Evolutionary conservation across 805 yeast species (phyloP).

Genomic region (Kluyveromyces nonfermentans): DNA sequence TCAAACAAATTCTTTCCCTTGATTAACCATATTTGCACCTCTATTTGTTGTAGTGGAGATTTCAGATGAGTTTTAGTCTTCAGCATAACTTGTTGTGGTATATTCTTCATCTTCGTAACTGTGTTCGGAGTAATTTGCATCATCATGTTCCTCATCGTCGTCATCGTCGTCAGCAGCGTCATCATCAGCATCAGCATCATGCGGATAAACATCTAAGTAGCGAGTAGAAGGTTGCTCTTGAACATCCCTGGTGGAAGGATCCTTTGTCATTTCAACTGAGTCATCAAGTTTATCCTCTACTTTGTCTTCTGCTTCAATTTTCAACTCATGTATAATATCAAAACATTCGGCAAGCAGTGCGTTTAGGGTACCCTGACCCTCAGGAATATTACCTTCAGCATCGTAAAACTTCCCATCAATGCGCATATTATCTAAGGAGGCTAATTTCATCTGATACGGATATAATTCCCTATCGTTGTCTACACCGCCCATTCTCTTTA

Average conservation of each 20-base stretch:
- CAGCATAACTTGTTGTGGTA: constrained; percentile 11
- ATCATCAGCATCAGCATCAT: constrained; percentile 10
- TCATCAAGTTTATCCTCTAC: constrained; percentile 24
- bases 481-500: constrained; percentile 88
- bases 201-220: constrained; percentile 14
- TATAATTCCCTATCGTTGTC: constrained; percentile 81
- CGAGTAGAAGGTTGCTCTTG: constrained; percentile 14
- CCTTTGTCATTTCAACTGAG: constrained; percentile 8
- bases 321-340: constrained; percentile 84
- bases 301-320: constrained; percentile 69
- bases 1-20: too few species aligned
- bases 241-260: constrained; percentile 9
- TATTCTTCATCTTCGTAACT: constrained; percentile 17
- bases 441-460: constrained; percentile 92
- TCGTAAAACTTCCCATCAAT: constrained; percentile 81
- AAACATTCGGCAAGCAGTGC: constrained; percentile 90
- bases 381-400: constrained; percentile 84
- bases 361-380: constrained; percentile 94
- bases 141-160: constrained; percentile 9
- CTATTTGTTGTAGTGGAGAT: too few species aligned
- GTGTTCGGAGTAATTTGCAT: constrained; percentile 14
- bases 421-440: constrained; percentile 78
- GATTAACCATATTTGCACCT: too few species aligned
- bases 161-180: constrained; percentile 14
- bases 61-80: constrained; percentile 7